These are phyloP conservation scores for Dactylellina sp. DNA, from an alignment of 2,329 filamentous ascomycete species.

Conservation along the genomic window DNA sequence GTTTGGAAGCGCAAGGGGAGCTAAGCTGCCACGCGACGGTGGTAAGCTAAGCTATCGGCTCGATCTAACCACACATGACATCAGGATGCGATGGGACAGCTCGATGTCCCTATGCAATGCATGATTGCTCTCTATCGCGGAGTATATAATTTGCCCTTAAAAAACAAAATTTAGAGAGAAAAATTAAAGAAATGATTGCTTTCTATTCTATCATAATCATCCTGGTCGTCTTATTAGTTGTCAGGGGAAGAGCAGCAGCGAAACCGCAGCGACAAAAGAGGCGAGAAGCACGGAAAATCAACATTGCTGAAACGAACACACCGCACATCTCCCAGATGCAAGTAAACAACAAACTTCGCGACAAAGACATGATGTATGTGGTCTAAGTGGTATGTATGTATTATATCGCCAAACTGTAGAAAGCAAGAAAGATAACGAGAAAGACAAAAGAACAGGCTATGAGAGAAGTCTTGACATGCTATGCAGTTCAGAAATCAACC, in stretches of 20 bases:
- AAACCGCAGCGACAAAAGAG: background rate
- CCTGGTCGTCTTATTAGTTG: background rate
- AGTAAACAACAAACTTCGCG: background rate
- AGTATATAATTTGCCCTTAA: background rate
- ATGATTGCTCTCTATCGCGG: slow-evolving; percentile 1
- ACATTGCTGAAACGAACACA: background rate
- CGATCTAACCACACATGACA: no score
- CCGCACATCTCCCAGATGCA: slow-evolving; percentile 15
- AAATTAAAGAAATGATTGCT: background rate
- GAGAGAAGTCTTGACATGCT: slow-evolving; percentile 15
- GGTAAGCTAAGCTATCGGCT: no score
- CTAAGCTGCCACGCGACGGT: background rate
- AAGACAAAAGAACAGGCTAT: slow-evolving; percentile 19
- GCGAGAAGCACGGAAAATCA: slow-evolving; percentile 1
- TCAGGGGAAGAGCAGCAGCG: background rate
- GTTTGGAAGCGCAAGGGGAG: background rate
- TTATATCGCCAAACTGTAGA: background rate
- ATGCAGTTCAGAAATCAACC: no score
- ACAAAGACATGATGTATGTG: slow-evolving; percentile 2
- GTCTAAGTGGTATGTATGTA: slow-evolving; percentile 41
- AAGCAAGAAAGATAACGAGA: background rate
- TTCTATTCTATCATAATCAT: slow-evolving; percentile 1
- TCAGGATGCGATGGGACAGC: background rate
- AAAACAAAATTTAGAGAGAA: no score
- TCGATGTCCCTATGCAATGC: slow-evolving; percentile 1